Base-by-base conservation (phyloP, 257 asterid genomes). In the Jasminum sambac region DNA sequence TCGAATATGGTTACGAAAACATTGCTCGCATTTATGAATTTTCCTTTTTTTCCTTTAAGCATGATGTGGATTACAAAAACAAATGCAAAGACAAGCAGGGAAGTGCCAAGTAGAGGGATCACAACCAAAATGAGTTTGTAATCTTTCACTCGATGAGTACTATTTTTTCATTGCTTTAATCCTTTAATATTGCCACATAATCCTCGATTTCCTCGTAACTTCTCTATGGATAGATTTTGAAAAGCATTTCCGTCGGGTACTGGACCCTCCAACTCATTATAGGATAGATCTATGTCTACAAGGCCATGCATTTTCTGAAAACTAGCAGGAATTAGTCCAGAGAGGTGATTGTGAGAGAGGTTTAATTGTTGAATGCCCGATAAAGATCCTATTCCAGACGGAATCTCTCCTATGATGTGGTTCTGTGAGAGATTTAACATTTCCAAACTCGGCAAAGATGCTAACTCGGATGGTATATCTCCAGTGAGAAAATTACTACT, bases 181-280 rank as follows among this genome's bases (percentile, higher is more conserved):
- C 69, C 69, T 11, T 11, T 11, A 34, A 63, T 50, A 62, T 71
- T 63, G 24, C 64, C 67, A 4, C 77, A 73, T 39, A 66, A 19
- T 26, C 44, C 77, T 73, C 40, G 52, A 16, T 73, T 73, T 9
- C 48, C 62, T 2, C 40, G 34, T 2, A 73, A 19, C 39, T 48
- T n/a, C 9, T 50, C 25, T 3, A 48, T 16, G 25, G 72, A 41
- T 5, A 65, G 50, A 16, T 66, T 57, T 1, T 25, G 23, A 57
- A 55, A 65, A 16, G 38, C 72, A 11, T 24, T 23, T 13, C 6
- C 59, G 0, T n/a, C n/a, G 2, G 48, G 72, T 5, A 73, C 42
- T 14, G 72, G 77, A 11, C 67, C 63, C 21, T 71, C 69, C 69
- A 71, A 62, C 63, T 71, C 19, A 72, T 72, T 72, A 37, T 63